Evolutionary conservation across 192 early-diverging fungal genomes (phyloP).

Genomic region (Podila epigama): DNA sequence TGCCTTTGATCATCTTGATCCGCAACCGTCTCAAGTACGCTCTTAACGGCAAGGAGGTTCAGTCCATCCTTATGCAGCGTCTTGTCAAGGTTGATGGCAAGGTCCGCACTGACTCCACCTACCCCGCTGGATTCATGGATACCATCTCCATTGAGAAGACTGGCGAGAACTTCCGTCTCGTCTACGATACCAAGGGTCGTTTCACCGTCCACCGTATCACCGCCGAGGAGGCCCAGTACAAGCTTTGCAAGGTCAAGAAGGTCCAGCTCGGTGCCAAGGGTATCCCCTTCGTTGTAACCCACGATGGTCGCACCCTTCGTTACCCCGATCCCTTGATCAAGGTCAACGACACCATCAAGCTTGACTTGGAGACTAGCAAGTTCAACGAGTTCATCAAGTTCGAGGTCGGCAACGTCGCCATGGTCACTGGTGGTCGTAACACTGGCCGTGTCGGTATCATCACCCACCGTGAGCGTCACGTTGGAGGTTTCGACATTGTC

Average conservation of each 20-base stretch:
- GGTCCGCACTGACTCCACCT: slow-evolving; percentile 96
- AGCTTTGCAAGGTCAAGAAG: slow-evolving; percentile 98
- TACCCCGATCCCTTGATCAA: slow-evolving; percentile 99
- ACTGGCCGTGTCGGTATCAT: slow-evolving; percentile 98
- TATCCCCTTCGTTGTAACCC: slow-evolving; percentile 96
- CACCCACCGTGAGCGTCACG: slow-evolving; percentile 95
- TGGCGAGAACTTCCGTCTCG: slow-evolving; percentile 92
- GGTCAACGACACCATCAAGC: slow-evolving; percentile 99
- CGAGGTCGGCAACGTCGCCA: slow-evolving; percentile 95
- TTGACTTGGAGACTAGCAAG: slow-evolving; percentile 95
- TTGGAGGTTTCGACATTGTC: slow-evolving; percentile 98
- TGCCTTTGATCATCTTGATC: slow-evolving; percentile 97
- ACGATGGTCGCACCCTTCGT: slow-evolving; percentile 99
- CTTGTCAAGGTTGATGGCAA: slow-evolving; percentile 99
- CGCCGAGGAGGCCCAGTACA: slow-evolving; percentile 99
- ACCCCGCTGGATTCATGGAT: slow-evolving; percentile 98
- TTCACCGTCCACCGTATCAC: slow-evolving; percentile 99
- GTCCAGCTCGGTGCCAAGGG: slow-evolving; percentile 95
- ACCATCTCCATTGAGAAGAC: slow-evolving; percentile 64
- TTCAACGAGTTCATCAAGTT: slow-evolving; percentile 95
- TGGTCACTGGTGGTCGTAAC: slow-evolving; percentile 98
- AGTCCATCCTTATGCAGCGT: slow-evolving; percentile 96
- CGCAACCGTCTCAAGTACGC: slow-evolving; percentile 99
- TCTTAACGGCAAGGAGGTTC: slow-evolving; percentile 96
- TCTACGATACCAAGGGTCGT: slow-evolving; percentile 99